Evolutionary conservation across 139 green algal genomes (phyloP).

Genomic region (Chlorella vulgaris): DNA sequence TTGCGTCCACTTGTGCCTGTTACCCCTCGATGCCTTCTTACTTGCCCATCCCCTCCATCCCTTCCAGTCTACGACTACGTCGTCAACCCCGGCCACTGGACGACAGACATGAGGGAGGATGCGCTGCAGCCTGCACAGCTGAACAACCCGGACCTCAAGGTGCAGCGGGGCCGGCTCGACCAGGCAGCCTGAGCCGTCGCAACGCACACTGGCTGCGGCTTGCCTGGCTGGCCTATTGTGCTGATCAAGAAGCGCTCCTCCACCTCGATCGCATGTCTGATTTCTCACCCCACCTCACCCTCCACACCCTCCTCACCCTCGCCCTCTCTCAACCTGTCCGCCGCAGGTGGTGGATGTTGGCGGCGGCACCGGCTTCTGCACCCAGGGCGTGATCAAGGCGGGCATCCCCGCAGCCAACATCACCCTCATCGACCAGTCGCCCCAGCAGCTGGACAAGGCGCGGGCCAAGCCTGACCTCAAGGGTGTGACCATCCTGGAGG

Average conservation of each 20-base stretch:
- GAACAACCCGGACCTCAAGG: slow-evolving; percentile 75
- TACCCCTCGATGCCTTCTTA: no score
- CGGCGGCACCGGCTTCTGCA: slow-evolving; percentile 94
- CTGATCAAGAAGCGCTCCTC: no score
- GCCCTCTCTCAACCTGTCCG: no score
- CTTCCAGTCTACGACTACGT: slow-evolving; percentile 23
- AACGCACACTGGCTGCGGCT: no score
- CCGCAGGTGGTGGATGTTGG: slow-evolving; percentile 94
- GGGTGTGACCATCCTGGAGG: slow-evolving; percentile 90
- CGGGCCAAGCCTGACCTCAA: slow-evolving; percentile 84
- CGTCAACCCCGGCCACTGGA: slow-evolving; percentile 86
- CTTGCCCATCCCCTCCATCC: neutral
- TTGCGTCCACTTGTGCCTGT: no score
- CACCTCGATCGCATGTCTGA: neutral
- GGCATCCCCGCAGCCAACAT: slow-evolving; percentile 77
- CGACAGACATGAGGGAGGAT: slow-evolving; percentile 91
- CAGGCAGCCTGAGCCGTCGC: no score
- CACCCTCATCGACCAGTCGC: slow-evolving; percentile 93
- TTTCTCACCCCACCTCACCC: slow-evolving; percentile 17
- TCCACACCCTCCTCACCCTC: slow-evolving; percentile 68
- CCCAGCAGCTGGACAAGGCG: slow-evolving; percentile 94
- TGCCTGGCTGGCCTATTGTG: no score
- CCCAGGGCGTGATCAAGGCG: slow-evolving; percentile 83
- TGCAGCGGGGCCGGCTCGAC: neutral
- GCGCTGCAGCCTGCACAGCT: slow-evolving; percentile 84